phyloP scores from a whole-genome alignment of 1,139 yeast genomes.

The Torulaspora pretoriensis region DNA sequence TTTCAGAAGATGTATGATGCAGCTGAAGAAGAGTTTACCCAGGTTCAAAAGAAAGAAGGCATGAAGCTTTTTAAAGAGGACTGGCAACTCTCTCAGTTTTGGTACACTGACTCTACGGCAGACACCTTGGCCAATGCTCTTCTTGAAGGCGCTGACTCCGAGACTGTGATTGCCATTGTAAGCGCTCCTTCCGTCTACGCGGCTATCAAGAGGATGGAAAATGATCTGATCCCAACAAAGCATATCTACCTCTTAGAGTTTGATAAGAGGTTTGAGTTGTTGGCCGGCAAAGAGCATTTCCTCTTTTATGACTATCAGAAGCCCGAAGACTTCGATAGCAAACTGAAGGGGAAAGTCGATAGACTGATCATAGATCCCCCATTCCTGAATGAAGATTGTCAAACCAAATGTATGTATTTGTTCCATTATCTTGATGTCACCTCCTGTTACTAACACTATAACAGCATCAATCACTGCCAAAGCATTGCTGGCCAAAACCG shows the following conservation, averaged over 20 bases:
- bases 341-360: conserved; percentile 59
- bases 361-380: conserved; percentile 87
- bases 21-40: conserved; percentile 49
- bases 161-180: conserved; percentile 68
- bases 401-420: conserved; percentile 47
- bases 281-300: conserved; percentile 66
- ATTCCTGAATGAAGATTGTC: conserved; percentile 76
- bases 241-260: conserved; percentile 72
- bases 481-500: conserved; percentile 48
- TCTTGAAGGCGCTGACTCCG: conserved; percentile 67
- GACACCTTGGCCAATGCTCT: conserved; percentile 61
- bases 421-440: neutral
- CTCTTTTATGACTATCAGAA: conserved; percentile 68
- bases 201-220: conserved; percentile 56
- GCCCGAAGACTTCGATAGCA: conserved; percentile 60
- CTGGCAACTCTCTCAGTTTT: conserved; percentile 91
- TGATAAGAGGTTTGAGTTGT: conserved; percentile 67
- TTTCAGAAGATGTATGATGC: conserved; percentile 54
- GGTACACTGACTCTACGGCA: conserved; percentile 79
- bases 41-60: conserved; percentile 38
- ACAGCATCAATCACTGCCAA: conserved; percentile 61
- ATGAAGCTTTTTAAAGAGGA: conserved; percentile 78
- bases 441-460: neutral
- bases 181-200: conserved; percentile 94
- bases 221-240: conserved; percentile 54